Base-by-base conservation (phyloP, 2,329 filamentous ascomycete genomes). In the Scytalidium sp. region DNA sequence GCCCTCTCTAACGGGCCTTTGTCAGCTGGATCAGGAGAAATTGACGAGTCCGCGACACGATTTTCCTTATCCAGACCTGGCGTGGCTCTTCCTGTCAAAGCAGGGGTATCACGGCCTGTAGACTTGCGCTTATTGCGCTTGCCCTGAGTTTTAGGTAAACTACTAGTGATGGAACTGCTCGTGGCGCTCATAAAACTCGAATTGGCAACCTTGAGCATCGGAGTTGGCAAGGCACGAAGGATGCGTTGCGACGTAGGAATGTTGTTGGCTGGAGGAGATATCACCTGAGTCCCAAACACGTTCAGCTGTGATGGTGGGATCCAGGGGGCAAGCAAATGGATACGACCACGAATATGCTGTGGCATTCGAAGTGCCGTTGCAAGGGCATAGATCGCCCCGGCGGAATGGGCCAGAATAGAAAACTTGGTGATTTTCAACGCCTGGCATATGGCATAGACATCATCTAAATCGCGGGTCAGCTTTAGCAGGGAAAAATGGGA, bases 301-400 rank as follows among this genome's bases (percentile, higher is more conserved):
- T 85, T 91, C 76, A 96, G 87, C 65, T 96, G 91, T 3, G 90
- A 97, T 0, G 94, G 94, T 1, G 94, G 94, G 43, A 99, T 97
- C 94, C 91, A 97, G 0, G 94, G 94, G 1, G 94, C 93, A 8
- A 99, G 79, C 2, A 99, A 81, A 68, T 99, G 94, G 49, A 99
- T 94, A 47, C 90, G 87, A 19, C 94, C 94, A 5, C 92, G 87
- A 53, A 99, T 95, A 63, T 97, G 90, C 61, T 97, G 92, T 3
- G 94, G 94, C 81, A 99, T 96, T 41, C 94, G 88, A 41, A 99
- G 76, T 0, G 94, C 94, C 0, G 94, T 97, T 0, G 94, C 94
- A 17, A 99, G 80, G 2, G 94, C 94, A 64, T 99, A 99, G 46
- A 99, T 96, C n/a, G 94, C 93, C 15, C 94, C 94, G 1, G 94